Conservation (phyloP, 2,329 filamentous ascomycete species). For the Cercospora sojina region DNA sequence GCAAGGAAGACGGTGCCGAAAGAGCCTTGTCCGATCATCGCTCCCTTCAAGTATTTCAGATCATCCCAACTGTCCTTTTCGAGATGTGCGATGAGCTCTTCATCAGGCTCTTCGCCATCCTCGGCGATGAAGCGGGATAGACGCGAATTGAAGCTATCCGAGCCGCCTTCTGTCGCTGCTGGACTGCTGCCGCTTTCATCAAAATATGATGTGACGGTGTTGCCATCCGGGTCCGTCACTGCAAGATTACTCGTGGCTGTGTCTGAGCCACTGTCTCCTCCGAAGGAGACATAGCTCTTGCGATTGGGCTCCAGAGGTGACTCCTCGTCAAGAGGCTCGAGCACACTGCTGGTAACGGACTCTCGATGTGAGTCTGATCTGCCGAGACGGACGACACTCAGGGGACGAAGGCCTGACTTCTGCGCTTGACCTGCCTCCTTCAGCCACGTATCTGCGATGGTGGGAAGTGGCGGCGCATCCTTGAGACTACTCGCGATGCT, state of each 20-base stretch:
- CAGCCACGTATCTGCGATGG: conserved; percentile 92
- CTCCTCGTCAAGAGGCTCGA: conserved; percentile 89
- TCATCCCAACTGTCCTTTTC: conserved; percentile 93
- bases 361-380: conserved; percentile 69
- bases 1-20: conserved; percentile 96
- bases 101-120: conserved; percentile 88
- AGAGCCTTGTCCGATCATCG: conserved; percentile 92
- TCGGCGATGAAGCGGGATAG: conserved; percentile 81
- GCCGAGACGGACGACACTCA: conserved; percentile 61
- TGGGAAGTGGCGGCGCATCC: conserved; percentile 91
- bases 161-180: conserved; percentile 48
- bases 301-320: conserved; percentile 81
- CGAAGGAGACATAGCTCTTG: conserved; percentile 92
- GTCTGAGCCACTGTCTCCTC: conserved; percentile 66
- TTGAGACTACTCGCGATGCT: conserved; percentile 90
- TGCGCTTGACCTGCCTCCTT: conserved; percentile 55
- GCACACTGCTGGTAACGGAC: conserved; percentile 82
- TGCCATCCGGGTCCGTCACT: conserved; percentile 74
- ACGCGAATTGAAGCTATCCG: conserved; percentile 74
- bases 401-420: conserved; percentile 54
- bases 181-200: conserved; percentile 73
- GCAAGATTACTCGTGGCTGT: conserved; percentile 66
- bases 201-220: conserved; percentile 72
- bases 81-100: conserved; percentile 85
- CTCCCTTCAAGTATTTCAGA: conserved; percentile 99